Base-by-base conservation (phyloP, 352 stramenopile species). In the Phytopythium cucurbitacearum region DNA sequence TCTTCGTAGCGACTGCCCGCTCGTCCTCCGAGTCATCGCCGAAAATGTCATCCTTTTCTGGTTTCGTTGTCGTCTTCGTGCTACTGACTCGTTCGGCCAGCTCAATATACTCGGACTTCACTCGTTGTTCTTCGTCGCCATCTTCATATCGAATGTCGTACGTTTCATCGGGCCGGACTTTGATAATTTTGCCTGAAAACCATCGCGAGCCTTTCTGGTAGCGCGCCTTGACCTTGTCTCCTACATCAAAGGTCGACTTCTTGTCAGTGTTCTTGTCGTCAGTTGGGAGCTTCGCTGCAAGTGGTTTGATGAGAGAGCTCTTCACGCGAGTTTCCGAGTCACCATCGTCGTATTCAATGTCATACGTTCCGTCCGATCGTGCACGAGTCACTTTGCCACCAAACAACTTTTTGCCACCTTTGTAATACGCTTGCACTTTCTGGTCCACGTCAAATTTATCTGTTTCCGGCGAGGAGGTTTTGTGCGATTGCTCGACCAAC, bases 61-160 rank as follows among this genome's bases (percentile, higher is more conserved):
- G 28, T 3, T 21, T 59, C 11, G 45, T 6, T 49, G 63, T 73
- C 8, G 46, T 53, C 16, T 64, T 53, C 11, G 3, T 28, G 16
- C 13, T 39, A 11, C 34, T 7, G 6, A 21, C 11, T 9, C 40
- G 50, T 6, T 52, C 54, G 15, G 51, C 51, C 1, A 43, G 34
- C 57, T 70, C 60, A 21, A 75, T 72, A 12, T 52, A 46, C 7
- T 51, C 57, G 3, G 36, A 46, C 13, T 65, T 53, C 8, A 85
- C 76, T 2, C 61, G 39, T 9, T 49, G 67, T 16, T 87, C 76
- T 0, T 66, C 56, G 39, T 85, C 76, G n/a, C 72, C 75, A 43
- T 90, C 73, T 1, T 88, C 77, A 42, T 85, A 91, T 13, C 64
- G 50, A 43, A 95, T 57, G 36, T 92, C 80, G 51, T 71, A 89